These are phyloP conservation scores for Adansonia madagascariensis DNA, from an alignment of 441 rosid species.

Conservation along the genomic window DNA sequence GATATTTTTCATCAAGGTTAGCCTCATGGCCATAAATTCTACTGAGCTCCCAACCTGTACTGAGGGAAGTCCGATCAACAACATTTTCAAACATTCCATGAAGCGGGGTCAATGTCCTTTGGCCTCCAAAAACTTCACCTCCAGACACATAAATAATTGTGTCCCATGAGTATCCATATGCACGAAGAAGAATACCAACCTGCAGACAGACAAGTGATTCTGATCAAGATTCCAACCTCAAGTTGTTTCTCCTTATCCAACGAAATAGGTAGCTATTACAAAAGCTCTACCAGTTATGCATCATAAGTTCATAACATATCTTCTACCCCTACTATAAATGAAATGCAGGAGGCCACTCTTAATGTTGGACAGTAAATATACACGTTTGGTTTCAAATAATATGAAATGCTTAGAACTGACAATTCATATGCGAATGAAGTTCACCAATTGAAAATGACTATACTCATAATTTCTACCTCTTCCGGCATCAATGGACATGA, in stretches of 20 bases:
- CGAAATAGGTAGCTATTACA: not conserved
- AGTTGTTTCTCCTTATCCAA: constrained; percentile 8
- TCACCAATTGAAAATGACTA: constrained; percentile 11
- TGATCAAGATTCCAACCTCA: constrained; percentile 11
- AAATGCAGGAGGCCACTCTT: not conserved
- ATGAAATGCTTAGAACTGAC: not conserved
- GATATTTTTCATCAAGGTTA: constrained; percentile 49
- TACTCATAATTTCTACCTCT: constrained; percentile 54
- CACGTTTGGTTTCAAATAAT: not conserved
- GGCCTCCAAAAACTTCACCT: constrained; percentile 97
- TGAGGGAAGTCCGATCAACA: constrained; percentile 90
- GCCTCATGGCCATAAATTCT: constrained; percentile 88
- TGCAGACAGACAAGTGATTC: constrained; percentile 29
- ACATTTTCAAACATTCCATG: constrained; percentile 67
- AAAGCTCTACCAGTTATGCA: not conserved
- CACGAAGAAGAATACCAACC: constrained; percentile 95
- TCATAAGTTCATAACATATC: not conserved
- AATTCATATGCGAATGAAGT: not conserved
- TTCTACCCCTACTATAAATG: not conserved
- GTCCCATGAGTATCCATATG: constrained; percentile 88
- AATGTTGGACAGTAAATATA: not conserved
- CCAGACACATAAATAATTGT: constrained; percentile 85
- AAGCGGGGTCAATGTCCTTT: constrained; percentile 58
- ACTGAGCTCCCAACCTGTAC: constrained; percentile 82
- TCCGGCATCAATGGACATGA: constrained; percentile 93